Percentiles rank a stretch among this genome's conserved stretches.
Conservation (phyloP, 1,284 basidiomycete genomes). For the Ustilago curta region DNA sequence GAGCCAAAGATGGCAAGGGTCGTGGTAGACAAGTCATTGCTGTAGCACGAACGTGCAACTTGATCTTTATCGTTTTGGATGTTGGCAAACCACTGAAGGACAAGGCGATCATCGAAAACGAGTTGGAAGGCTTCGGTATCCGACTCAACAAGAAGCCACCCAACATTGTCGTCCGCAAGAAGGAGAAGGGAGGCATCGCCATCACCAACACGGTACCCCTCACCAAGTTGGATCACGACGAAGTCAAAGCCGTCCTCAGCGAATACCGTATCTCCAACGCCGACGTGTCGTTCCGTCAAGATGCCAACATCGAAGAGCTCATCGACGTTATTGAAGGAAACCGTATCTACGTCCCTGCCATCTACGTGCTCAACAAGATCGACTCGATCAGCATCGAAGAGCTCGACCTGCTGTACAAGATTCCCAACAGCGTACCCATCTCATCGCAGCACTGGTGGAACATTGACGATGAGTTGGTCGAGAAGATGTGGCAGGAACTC, state of each 20-base stretch:
- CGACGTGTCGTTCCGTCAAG: conserved; percentile 92
- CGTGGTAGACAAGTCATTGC: conserved; percentile 94
- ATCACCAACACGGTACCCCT: conserved; percentile 78
- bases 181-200: conserved; percentile 85
- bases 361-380: conserved; percentile 76
- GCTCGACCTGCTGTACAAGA: conserved; percentile 88
- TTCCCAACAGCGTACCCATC: conserved; percentile 94
- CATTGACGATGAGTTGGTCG: conserved; percentile 93
- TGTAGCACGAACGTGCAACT: conserved; percentile 95
- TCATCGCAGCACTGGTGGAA: conserved; percentile 95
- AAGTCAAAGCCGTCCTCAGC: conserved; percentile 93
- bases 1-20: conserved; percentile 97
- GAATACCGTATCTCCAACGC: conserved; percentile 90
- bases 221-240: conserved; percentile 94
- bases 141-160: conserved; percentile 95
- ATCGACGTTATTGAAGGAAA: conserved; percentile 75
- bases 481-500: conserved; percentile 71
- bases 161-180: conserved; percentile 81
- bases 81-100: conserved; percentile 95
- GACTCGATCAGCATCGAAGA: conserved; percentile 94
- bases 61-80: conserved; percentile 98
- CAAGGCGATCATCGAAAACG: conserved; percentile 88
- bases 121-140: conserved; percentile 97
- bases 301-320: conserved; percentile 95
- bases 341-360: conserved; percentile 79